Base-by-base conservation (phyloP, 192 early-diverging fungal genomes). In the Backusella tuberculispora region DNA sequence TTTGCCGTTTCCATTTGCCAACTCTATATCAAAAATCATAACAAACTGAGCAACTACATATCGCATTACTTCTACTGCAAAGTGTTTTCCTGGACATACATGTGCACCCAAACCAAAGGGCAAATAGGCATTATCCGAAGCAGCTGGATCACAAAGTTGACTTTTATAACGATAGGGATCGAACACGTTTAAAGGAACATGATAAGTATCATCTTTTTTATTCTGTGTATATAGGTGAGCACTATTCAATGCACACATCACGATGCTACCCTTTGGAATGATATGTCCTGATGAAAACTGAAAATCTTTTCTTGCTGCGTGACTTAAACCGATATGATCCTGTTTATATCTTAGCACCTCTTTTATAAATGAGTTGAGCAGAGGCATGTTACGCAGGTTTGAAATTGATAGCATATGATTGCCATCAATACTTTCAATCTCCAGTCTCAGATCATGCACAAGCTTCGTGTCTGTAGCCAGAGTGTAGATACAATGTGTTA, bases 311-410 rank as follows among this genome's bases (percentile, higher is more conserved):
- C 50, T n/a, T 56, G 50, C 50, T 21, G 50, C 50, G 24, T 56
- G 50, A 15, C 50, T 56, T 56, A 56, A 24, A 10, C 50, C 50
- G 24, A 56, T 56, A 56, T 56, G 19, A 24, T 56, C 50, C 7
- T 56, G 50, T 3, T 56, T 56, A 21, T 56, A 56, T 10, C 50
- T n/a, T 56, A 56, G 9, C 50, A 56, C 50, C 10, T 56, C 50
- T 56, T 56, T 56, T 8, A 56, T 56, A 56, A 56, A 56, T 21
- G 50, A 56, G 10, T 56, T 56, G 19, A 56, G 50, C 24, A 56
- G 50, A 56, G 50, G n/a, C 50, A 56, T 56, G 8, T 56, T 3
- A 21, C 50, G 50, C 24, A 56, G 50, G 19, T 56, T 24, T 21
- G 9, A 24, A 8, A 21, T 2, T 56, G 50, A 0, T 10, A 56